Evolutionary conservation across 1,284 basidiomycete genomes (phyloP).

Genomic region (Irpex sp.): DNA sequence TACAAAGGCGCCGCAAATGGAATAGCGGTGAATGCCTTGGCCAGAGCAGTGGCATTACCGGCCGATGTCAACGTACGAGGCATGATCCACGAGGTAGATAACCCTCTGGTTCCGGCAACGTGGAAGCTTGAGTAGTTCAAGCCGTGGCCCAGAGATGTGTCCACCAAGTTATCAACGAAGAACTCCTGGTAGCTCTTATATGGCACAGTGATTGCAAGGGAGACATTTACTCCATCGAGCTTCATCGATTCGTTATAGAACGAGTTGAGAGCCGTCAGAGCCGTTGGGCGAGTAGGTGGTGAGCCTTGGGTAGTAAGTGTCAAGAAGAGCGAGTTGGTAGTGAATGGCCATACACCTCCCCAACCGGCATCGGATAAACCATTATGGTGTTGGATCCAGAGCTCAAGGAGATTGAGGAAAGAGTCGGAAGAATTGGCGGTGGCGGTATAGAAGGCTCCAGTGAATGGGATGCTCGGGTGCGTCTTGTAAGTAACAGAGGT

Average conservation of each 20-base stretch:
- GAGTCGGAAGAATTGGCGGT: slow-evolving; percentile 15
- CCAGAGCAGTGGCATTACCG: neutral
- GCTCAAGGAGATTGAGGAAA: slow-evolving; percentile 13
- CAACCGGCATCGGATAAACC: slow-evolving; percentile 20
- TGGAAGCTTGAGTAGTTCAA: neutral
- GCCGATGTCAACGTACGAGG: neutral
- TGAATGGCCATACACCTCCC: slow-evolving; percentile 3
- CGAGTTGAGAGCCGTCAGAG: neutral
- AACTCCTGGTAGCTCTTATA: neutral
- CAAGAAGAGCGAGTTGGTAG: neutral
- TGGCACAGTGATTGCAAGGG: neutral
- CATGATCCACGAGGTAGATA: neutral
- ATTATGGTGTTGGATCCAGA: slow-evolving; percentile 20
- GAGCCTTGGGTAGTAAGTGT: neutral
- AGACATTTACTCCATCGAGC: neutral
- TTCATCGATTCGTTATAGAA: neutral
- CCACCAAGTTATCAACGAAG: neutral
- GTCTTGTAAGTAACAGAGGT: slow-evolving; percentile 33
- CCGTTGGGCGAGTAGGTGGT: neutral
- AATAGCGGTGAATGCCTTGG: neutral
- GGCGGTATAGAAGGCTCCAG: slow-evolving; percentile 19
- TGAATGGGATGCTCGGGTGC: slow-evolving; percentile 30
- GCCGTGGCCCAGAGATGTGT: neutral
- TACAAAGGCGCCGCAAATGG: neutral
- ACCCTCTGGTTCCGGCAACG: neutral